Percentiles rank a stretch among this genome's conserved stretches.
These are phyloP conservation scores for Rhodocollybia butyracea DNA, from an alignment of 768 basidiomycete species.

Conservation along the genomic window DNA sequence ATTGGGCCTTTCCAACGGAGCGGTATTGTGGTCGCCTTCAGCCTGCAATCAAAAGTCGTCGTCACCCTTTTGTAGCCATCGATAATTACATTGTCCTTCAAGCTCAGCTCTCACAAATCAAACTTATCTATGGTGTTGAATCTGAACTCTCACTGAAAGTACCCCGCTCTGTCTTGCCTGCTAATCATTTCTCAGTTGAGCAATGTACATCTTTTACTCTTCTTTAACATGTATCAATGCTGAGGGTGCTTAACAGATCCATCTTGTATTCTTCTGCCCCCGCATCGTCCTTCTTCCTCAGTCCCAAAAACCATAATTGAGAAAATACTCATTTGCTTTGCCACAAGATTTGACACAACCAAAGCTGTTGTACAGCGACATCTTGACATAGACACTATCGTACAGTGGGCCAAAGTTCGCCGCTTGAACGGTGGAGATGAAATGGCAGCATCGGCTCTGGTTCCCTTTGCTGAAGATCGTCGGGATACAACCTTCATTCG, in stretches of 20 bases:
- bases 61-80: slow-evolving; percentile 16
- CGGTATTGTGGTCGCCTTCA: slow-evolving; percentile 18
- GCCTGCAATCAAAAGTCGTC: slow-evolving; percentile 14
- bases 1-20: slow-evolving; percentile 25
- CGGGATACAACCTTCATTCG: slow-evolving; percentile 33
- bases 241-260: slow-evolving; percentile 18
- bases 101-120: slow-evolving; percentile 18
- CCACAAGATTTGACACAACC: background rate
- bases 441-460: slow-evolving; percentile 19
- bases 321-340: background rate
- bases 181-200: no score
- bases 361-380: background rate
- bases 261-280: slow-evolving; percentile 24
- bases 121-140: slow-evolving; percentile 3
- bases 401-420: slow-evolving; percentile 24
- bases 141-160: background rate
- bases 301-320: background rate
- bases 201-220: background rate
- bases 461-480: slow-evolving; percentile 14
- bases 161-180: background rate
- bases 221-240: background rate
- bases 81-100: slow-evolving; percentile 6
- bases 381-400: slow-evolving; percentile 15
- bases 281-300: slow-evolving; percentile 1
- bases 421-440: slow-evolving; percentile 26